Evolutionary conservation across 768 basidiomycete species (phyloP).

Genomic region (Pleurotus pulmonarius): DNA sequence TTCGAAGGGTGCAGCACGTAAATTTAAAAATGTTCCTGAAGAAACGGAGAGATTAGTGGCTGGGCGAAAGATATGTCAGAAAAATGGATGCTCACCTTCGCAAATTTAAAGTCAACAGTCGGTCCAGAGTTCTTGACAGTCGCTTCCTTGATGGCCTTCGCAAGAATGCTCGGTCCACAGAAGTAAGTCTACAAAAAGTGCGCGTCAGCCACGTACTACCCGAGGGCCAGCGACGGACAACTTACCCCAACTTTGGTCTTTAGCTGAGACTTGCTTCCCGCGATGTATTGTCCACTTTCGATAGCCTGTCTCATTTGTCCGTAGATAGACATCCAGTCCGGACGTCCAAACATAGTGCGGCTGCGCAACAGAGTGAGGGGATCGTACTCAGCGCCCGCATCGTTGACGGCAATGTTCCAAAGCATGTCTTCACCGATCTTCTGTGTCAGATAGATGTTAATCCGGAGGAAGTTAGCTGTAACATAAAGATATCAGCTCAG

Average conservation of each 20-base stretch:
- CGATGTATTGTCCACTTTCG: constrained; percentile 77
- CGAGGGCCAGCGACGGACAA: constrained; percentile 10
- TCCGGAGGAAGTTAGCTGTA: constrained; percentile 85
- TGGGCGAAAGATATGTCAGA: background rate
- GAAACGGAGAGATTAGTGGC: background rate
- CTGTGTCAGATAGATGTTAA: constrained; percentile 88
- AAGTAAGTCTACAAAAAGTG: constrained; percentile 66
- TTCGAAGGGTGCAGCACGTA: background rate
- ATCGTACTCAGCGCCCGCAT: constrained; percentile 81
- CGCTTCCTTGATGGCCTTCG: constrained; percentile 74
- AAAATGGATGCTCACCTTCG: constrained; percentile 48
- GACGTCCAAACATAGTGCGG: constrained; percentile 89
- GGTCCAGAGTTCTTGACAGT: constrained; percentile 50
- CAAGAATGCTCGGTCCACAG: constrained; percentile 77
- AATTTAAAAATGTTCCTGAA: constrained; percentile 58
- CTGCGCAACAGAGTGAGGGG: constrained; percentile 85
- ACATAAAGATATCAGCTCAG: constrained; percentile 12
- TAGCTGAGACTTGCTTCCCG: constrained; percentile 72
- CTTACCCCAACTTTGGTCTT: constrained; percentile 83
- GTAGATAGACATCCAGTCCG: constrained; percentile 86
- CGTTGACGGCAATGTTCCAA: constrained; percentile 89
- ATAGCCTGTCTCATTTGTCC: constrained; percentile 71
- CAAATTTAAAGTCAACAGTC: constrained; percentile 72
- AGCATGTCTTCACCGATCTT: constrained; percentile 84
- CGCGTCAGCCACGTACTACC: constrained; percentile 7